A percentile compares a stretch with the other conserved stretches of the same genome.
Evolutionary conservation across 768 basidiomycete genomes (phyloP).

Genomic region (Mycena maculata): DNA sequence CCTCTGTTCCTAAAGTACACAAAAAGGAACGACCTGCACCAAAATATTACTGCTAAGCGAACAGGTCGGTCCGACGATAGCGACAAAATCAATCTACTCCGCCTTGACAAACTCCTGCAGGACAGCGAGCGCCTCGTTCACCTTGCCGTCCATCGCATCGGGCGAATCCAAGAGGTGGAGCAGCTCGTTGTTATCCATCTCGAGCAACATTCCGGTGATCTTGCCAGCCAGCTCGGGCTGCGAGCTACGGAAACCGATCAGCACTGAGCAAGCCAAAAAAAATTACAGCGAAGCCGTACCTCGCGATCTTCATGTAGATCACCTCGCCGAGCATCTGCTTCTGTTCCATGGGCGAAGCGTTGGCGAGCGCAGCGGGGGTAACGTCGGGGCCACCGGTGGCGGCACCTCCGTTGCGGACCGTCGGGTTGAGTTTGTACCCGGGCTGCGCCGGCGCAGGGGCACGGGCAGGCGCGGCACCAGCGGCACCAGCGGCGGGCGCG

Average conservation of each 20-base stretch:
- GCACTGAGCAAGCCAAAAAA: conserved; percentile 24
- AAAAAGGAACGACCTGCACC: conserved; percentile 68
- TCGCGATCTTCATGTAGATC: conserved; percentile 90
- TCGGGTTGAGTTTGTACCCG: conserved; percentile 48
- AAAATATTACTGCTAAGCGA: conserved; percentile 53
- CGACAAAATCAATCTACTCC: conserved; percentile 37
- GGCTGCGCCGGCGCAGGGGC: conserved; percentile 59
- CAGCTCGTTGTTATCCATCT: conserved; percentile 98
- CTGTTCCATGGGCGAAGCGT: conserved; percentile 86
- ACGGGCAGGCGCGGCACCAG: conserved; percentile 54
- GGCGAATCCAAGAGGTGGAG: conserved; percentile 86
- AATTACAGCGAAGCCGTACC: conserved; percentile 61
- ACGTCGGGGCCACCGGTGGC: conserved; percentile 56
- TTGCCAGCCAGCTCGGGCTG: conserved; percentile 97
- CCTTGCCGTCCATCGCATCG: conserved; percentile 89
- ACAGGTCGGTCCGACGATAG: conserved; percentile 49
- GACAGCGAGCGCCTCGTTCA: conserved; percentile 90
- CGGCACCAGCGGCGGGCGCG: conserved; percentile 50
- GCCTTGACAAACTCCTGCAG: conserved; percentile 83
- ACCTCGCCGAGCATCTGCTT: conserved; percentile 99
- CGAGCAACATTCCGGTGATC: conserved; percentile 98
- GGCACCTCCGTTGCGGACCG: conserved; percentile 45
- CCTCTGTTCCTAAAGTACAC: conserved; percentile 69
- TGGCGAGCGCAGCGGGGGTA: conserved; percentile 61
- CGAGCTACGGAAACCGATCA: conserved; percentile 54